phyloP scores from a whole-genome alignment of 2,329 filamentous ascomycete genomes.

The Magnaporthiopsis rhizophila region DNA sequence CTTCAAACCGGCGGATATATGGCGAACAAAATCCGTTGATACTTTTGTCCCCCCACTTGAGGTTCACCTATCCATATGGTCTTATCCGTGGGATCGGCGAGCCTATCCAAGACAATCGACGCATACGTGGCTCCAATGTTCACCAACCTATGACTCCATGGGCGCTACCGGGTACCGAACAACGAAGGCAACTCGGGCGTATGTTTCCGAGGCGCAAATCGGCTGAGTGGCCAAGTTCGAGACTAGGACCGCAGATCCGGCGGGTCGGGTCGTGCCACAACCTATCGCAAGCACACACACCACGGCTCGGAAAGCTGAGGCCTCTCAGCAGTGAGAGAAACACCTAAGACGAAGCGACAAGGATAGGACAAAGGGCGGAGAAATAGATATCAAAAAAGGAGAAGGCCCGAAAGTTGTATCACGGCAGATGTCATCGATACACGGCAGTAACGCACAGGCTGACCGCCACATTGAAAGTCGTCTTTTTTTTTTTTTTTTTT shows the following conservation, averaged over 20 bases:
- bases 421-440: neutral
- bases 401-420: neutral
- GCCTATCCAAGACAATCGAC: no score
- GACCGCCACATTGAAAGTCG: neutral
- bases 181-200: neutral
- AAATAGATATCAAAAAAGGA: neutral
- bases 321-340: neutral
- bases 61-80: no score
- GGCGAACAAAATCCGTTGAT: no score
- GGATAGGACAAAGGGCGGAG: neutral
- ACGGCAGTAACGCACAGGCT: neutral
- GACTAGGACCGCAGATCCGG: constrained; percentile 13
- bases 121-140: no score
- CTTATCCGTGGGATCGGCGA: no score
- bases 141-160: no score
- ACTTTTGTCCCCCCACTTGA: no score
- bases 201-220: constrained; percentile 6
- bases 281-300: no score
- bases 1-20: no score
- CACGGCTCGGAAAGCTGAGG: no score
- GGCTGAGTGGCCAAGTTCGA: constrained; percentile 3
- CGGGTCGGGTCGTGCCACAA: constrained; percentile 15
- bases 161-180: no score
- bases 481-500: no score
- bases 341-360: neutral